A percentile compares a stretch with the other conserved stretches of the same genome.
phyloP scores from a whole-genome alignment of 2,329 filamentous ascomycete genomes.

The Alternaria sp. region DNA sequence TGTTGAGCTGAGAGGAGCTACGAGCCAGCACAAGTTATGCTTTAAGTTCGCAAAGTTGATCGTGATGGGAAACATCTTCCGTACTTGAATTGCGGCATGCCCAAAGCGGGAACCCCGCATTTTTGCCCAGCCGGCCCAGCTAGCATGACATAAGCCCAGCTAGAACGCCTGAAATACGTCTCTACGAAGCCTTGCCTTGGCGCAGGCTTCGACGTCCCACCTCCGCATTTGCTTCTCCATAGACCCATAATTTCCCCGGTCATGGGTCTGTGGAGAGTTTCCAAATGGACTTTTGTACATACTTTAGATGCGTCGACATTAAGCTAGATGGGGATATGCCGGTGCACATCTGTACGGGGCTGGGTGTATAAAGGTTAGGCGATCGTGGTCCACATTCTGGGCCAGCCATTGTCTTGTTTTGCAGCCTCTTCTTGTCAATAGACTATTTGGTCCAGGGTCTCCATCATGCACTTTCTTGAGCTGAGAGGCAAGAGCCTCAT shows the following conservation, averaged over 20 bases:
- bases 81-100: slow-evolving; percentile 12
- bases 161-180: neutral
- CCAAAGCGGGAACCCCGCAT: slow-evolving; percentile 19
- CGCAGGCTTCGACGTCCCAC: neutral
- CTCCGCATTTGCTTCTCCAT: slow-evolving; percentile 20
- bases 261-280: slow-evolving; percentile 1
- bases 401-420: neutral
- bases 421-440: neutral
- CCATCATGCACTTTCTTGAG: slow-evolving; percentile 22
- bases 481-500: slow-evolving; percentile 28
- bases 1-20: neutral
- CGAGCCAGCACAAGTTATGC: neutral
- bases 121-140: slow-evolving; percentile 15
- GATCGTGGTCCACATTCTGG: neutral
- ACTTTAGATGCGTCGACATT: slow-evolving; percentile 5
- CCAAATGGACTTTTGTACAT: neutral
- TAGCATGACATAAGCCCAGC: slow-evolving; percentile 10
- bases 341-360: slow-evolving; percentile 7
- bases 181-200: slow-evolving; percentile 3
- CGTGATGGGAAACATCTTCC: neutral
- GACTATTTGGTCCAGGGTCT: neutral
- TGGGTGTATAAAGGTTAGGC: slow-evolving; percentile 12
- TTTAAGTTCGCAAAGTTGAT: neutral
- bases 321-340: slow-evolving; percentile 19
- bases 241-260: slow-evolving; percentile 25